Conservation (phyloP, 306 rosid species). For the Carpinus viminea region DNA sequence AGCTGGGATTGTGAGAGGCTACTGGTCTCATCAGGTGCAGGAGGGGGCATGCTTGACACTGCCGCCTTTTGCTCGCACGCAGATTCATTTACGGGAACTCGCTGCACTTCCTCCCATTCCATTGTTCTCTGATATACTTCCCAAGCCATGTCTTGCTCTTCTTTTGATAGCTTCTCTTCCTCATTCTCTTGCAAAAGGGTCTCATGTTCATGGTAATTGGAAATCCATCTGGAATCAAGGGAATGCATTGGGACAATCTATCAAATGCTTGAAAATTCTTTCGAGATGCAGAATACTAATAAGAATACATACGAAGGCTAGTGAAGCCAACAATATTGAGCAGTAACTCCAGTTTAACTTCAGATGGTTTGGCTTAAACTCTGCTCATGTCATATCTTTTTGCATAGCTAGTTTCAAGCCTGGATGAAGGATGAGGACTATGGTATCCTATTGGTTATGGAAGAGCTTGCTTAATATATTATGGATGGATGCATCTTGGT, state of each 20-base stretch:
- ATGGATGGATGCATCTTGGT: background rate
- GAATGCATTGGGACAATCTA: slow-evolving; percentile 15
- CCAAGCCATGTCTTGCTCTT: slow-evolving; percentile 99
- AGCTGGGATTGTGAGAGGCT: slow-evolving; percentile 31
- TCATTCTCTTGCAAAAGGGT: slow-evolving; percentile 89
- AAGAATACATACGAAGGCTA: background rate
- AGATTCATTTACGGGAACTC: slow-evolving; percentile 55
- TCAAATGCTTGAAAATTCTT: slow-evolving; percentile 8
- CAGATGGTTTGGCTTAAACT: background rate
- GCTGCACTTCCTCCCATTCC: slow-evolving; percentile 93
- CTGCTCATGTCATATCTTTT: background rate
- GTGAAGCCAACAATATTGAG: background rate
- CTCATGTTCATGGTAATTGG: slow-evolving; percentile 85
- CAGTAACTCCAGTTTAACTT: background rate
- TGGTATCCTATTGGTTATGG: background rate
- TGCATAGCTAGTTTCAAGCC: background rate
- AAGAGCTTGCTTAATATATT: background rate
- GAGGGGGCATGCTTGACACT: slow-evolving; percentile 25
- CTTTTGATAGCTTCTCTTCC: slow-evolving; percentile 90
- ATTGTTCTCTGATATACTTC: slow-evolving; percentile 74
- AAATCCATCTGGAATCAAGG: slow-evolving; percentile 71
- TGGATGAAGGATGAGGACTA: background rate
- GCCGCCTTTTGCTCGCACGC: slow-evolving; percentile 46
- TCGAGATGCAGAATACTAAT: background rate
- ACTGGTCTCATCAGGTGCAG: slow-evolving; percentile 32